Conservation (phyloP, 345 rosid species). For the Pugionium dolabratum region DNA sequence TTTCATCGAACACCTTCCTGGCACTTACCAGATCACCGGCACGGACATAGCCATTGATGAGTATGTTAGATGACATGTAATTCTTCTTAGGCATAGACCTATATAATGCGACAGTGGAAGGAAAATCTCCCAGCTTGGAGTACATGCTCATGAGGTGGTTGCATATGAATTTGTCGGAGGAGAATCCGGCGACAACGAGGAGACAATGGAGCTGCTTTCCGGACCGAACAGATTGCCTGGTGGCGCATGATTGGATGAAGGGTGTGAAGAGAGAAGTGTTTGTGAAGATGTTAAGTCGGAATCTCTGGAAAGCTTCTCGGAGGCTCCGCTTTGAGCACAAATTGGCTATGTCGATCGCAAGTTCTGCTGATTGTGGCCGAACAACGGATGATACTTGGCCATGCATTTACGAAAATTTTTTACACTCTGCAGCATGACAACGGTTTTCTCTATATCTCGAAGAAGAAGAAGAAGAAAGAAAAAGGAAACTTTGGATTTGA, state of each 20-base stretch:
- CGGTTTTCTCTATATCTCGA: background rate
- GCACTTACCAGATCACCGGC: slow-evolving; percentile 56
- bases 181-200: slow-evolving; percentile 66
- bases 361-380: slow-evolving; percentile 31
- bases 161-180: slow-evolving; percentile 56
- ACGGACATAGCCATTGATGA: slow-evolving; percentile 54
- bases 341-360: slow-evolving; percentile 40
- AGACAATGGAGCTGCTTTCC: slow-evolving; percentile 73
- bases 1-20: slow-evolving; percentile 60
- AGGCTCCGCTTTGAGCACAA: slow-evolving; percentile 60
- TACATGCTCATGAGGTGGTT: slow-evolving; percentile 79
- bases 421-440: no score
- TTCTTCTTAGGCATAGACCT: slow-evolving; percentile 53
- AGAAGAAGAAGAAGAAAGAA: no score
- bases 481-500: background rate
- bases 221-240: slow-evolving; percentile 34
- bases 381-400: slow-evolving; percentile 28
- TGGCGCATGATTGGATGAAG: slow-evolving; percentile 57
- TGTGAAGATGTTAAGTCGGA: slow-evolving; percentile 53
- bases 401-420: background rate
- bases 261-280: slow-evolving; percentile 59
- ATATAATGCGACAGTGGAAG: slow-evolving; percentile 49
- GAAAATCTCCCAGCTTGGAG: slow-evolving; percentile 59
- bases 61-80: slow-evolving; percentile 73
- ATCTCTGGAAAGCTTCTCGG: slow-evolving; percentile 59